Percentiles rank a stretch among this genome's conserved stretches.
phyloP scores from a whole-genome alignment of 2,329 filamentous ascomycete genomes.

The Penicillium polonicum region DNA sequence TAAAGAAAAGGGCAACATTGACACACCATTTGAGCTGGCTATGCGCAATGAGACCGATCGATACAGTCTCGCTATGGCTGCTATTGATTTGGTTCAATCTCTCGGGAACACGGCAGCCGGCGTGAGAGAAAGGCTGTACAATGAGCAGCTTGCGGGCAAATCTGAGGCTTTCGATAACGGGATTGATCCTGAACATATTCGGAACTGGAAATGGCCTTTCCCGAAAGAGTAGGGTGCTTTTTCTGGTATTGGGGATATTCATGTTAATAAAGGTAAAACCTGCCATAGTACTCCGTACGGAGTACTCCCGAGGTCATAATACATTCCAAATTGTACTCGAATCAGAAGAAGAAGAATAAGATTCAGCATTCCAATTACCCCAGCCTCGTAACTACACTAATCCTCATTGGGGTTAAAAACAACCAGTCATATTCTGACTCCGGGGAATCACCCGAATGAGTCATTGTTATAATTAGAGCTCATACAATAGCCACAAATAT shows the following conservation, averaged over 20 bases:
- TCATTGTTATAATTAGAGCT: not conserved
- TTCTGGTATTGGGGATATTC: not conserved
- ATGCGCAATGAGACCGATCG: slow-evolving; percentile 76
- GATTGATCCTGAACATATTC: slow-evolving; percentile 65
- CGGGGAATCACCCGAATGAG: not conserved
- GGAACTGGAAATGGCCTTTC: slow-evolving; percentile 65
- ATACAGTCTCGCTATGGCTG: slow-evolving; percentile 73
- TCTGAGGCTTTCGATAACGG: slow-evolving; percentile 68
- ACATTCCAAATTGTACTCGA: not conserved
- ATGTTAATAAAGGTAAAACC: not conserved
- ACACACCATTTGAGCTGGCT: slow-evolving; percentile 74
- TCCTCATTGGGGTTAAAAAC: not conserved
- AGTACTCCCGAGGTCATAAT: not conserved
- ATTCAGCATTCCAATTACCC: not conserved
- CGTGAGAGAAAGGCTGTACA: slow-evolving; percentile 63
- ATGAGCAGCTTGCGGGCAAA: slow-evolving; percentile 62
- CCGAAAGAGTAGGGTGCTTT: slow-evolving; percentile 7
- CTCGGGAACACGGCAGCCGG: slow-evolving; percentile 64
- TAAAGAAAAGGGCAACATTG: slow-evolving; percentile 80
- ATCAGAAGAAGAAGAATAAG: not conserved
- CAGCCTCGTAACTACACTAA: not conserved
- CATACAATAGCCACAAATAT: not conserved
- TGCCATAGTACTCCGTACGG: too few relatives aligned
- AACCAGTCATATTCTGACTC: not conserved
- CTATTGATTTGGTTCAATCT: slow-evolving; percentile 65